A percentile compares a stretch with the other conserved stretches of the same genome.
Evolutionary conservation across 495 filamentous ascomycete genomes (phyloP).

Genomic region (Aspergillus homomorphus): DNA sequence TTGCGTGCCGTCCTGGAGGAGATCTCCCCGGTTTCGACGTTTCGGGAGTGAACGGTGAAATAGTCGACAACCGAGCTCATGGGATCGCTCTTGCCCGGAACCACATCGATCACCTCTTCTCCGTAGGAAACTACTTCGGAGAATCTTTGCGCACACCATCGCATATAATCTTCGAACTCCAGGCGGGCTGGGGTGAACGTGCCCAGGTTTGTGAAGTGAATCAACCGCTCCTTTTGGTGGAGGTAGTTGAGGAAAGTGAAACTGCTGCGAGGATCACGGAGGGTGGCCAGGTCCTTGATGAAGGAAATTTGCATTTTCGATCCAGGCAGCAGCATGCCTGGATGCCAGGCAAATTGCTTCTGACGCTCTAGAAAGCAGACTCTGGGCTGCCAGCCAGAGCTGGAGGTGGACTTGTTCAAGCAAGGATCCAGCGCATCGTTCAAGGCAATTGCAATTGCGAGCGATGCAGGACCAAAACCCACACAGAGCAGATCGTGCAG

Average conservation of each 20-base stretch:
- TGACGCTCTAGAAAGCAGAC: slow-evolving; percentile 87
- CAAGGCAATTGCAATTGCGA: slow-evolving; percentile 88
- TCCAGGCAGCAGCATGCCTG: slow-evolving; percentile 89
- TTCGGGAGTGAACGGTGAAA: slow-evolving; percentile 55
- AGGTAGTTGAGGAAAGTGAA: slow-evolving; percentile 98
- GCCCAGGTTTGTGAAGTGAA: slow-evolving; percentile 84
- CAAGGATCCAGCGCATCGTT: slow-evolving; percentile 61
- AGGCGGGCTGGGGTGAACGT: slow-evolving; percentile 83
- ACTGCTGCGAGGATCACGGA: slow-evolving; percentile 80
- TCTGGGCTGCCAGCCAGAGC: slow-evolving; percentile 50
- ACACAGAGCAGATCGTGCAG: slow-evolving; percentile 83
- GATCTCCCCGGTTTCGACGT: slow-evolving; percentile 49
- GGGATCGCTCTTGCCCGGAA: slow-evolving; percentile 37
- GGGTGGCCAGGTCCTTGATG: slow-evolving; percentile 90
- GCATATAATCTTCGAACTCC: slow-evolving; percentile 93
- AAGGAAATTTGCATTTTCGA: slow-evolving; percentile 98
- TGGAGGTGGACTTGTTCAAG: slow-evolving; percentile 25
- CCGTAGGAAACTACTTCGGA: slow-evolving; percentile 73
- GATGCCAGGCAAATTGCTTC: slow-evolving; percentile 81
- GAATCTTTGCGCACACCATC: slow-evolving; percentile 86
- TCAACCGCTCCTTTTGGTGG: slow-evolving; percentile 69
- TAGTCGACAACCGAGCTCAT: slow-evolving; percentile 40
- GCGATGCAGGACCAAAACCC: slow-evolving; percentile 89
- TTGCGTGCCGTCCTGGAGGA: slow-evolving; percentile 62
- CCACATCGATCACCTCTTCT: slow-evolving; percentile 64